Evolutionary conservation across 1,284 basidiomycete genomes (phyloP), one percentile per base, ranked within the genome.

Genomic region (Cutaneotrichosporon arboriforme): DNA sequence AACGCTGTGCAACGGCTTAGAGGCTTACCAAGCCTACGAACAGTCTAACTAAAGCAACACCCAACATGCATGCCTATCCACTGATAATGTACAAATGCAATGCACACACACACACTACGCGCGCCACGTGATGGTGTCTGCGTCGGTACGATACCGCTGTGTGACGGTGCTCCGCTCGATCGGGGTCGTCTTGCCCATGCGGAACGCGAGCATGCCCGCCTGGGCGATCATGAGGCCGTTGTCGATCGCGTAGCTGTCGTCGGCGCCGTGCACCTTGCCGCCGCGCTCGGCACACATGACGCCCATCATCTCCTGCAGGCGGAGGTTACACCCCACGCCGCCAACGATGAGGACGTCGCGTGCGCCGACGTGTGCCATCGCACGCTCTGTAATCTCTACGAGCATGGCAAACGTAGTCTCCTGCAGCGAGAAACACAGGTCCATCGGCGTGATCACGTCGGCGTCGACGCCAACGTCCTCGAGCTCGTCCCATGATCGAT

Each of bases 191-290:
- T 84, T 81, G n/a, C 94, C 94, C 91, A 96, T 97, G 7, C 96
- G 81, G 73, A 84, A 90, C 54, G 86, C 85, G 36, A 99, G 79
- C 44, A 99, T 78, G 22, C 94, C 94, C 2, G 96, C 96, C 73
- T 99, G 96, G 1, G 96, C 96, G 53, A 99, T 98, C 96, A 99
- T 99, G 67, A 98, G 94, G 3, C 96, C 96, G 67, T 99, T 99
- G 75, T 99, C 96, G 59, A 99, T 97, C 74, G 94, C 97, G 75
- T 96, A 97, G 51, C 47, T 53, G 76, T 97, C 93, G 73, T 99
- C 96, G 0, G 90, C 98, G 0, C 92, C 91, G 74, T 97, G 98
- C 8, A 98, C 86, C 46, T 81, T 82, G 0, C 94, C 96, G 34
- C 83, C 84, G 20, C 96, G 83, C 73, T 98, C 96, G 55, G 79